Base-by-base conservation (phyloP, 2,329 filamentous ascomycete species). In the Aspergillus fischeri region DNA sequence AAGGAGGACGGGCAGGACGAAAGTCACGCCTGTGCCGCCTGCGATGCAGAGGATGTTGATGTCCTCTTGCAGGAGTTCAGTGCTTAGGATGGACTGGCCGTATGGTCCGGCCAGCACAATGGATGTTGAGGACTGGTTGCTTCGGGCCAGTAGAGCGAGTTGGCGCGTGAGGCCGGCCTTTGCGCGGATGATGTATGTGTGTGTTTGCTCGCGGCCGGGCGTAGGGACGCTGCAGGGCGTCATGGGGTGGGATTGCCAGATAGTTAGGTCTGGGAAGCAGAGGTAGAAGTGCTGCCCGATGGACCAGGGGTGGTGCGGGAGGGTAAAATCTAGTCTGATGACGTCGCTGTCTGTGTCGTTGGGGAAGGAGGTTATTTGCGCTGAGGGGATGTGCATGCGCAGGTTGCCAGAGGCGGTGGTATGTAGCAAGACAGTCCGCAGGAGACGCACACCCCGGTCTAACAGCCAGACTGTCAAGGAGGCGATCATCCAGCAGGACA, bases 161-260 rank as follows among this genome's bases (percentile, higher is more conserved):
- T 61, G 60, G 20, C 58, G 60, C 0, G 64, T 70, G 38, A 70
- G 56, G 5, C 69, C 69, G 0, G 73, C 72, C 59, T 83, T 83
- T 4, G 82, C 83, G 4, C 84, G 77, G 58, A 87, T 75, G 51
- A 71, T 63, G 27, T 71, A 71, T 1, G 67, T 65, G 25, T 71
- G 69, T 25, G 57, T 8, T 45, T 59, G 3, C 61, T 68, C 21
- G 70, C 65, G 11, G 11, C 11, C 6, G 11, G 0, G 76, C 69
- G 6, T 63, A 0, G 84, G 85, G 0, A 82, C 69, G 54, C 81
- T 85, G 8, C 86, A 75, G 0, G 86, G 84, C 0, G 86, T 90
- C 66, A 90, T 88, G 0, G 88, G 88, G 65, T 91, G 88, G 0
- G 85, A 85, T 70, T 91, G 87, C 86, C 86, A 90, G 63, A 90